Evolutionary conservation across 2,329 filamentous ascomycete species (phyloP).

Genomic region (Chaetomium strumarium): DNA sequence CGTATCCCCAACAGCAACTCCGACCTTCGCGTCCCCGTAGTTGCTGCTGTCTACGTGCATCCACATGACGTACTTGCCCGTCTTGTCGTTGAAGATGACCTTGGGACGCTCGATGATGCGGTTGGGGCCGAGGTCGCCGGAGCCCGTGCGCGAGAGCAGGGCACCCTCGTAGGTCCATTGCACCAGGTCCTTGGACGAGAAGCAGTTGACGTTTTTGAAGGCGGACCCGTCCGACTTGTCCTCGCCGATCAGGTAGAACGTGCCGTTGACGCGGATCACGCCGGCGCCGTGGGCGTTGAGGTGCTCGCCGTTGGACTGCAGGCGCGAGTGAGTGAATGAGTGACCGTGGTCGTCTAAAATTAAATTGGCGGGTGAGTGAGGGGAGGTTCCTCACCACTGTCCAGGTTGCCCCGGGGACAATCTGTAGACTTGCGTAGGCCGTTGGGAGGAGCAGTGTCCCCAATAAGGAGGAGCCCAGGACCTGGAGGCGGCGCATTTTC

Average conservation of each 20-base stretch:
- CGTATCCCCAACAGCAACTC: slow-evolving; percentile 52
- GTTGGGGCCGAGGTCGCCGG: slow-evolving; percentile 54
- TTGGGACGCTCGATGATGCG: slow-evolving; percentile 63
- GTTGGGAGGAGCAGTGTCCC: slow-evolving; percentile 9
- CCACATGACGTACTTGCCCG: slow-evolving; percentile 60
- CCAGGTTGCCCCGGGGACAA: slow-evolving; percentile 25
- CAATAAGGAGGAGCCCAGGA: background rate
- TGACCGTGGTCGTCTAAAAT: background rate
- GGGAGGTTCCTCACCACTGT: slow-evolving; percentile 12
- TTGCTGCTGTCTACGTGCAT: slow-evolving; percentile 59
- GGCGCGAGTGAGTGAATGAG: background rate
- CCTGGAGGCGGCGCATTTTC: background rate
- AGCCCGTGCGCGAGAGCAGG: slow-evolving; percentile 47
- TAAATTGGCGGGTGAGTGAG: background rate
- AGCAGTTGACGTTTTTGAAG: slow-evolving; percentile 64
- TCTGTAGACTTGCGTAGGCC: slow-evolving; percentile 17
- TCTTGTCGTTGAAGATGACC: slow-evolving; percentile 61
- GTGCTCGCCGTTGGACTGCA: slow-evolving; percentile 45
- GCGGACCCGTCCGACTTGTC: slow-evolving; percentile 58
- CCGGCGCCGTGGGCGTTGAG: slow-evolving; percentile 63
- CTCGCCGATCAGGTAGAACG: slow-evolving; percentile 64
- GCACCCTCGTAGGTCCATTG: slow-evolving; percentile 58
- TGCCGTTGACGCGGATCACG: slow-evolving; percentile 49
- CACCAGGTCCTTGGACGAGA: slow-evolving; percentile 55
- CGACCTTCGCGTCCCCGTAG: slow-evolving; percentile 59